A percentile compares a stretch with the other conserved stretches of the same genome.
Conservation (phyloP, 352 stramenopile species). For the Thraustochytrium sp. region DNA sequence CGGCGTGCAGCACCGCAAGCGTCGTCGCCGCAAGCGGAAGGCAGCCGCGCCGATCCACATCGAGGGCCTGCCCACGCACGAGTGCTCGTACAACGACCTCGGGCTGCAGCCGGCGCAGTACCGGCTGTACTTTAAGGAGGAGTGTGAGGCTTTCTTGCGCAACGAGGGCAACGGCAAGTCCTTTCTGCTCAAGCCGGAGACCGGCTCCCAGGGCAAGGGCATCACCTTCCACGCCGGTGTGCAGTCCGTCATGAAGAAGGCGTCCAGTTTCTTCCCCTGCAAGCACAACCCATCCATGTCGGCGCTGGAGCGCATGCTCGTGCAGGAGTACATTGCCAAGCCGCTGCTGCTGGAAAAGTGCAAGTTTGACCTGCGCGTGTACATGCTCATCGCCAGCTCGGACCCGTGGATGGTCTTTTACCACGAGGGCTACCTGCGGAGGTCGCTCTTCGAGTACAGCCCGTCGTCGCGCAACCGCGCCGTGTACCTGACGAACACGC, state of each 20-base stretch:
- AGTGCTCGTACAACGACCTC: slow-evolving; percentile 40
- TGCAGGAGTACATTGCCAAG: slow-evolving; percentile 78
- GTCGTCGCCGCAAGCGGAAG: background rate
- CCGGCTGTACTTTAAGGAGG: slow-evolving; percentile 37
- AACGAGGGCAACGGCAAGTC: slow-evolving; percentile 40
- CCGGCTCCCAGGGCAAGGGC: slow-evolving; percentile 29
- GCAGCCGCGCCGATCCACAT: background rate
- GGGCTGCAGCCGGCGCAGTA: slow-evolving; percentile 37
- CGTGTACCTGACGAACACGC: slow-evolving; percentile 38
- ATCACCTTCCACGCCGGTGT: slow-evolving; percentile 36
- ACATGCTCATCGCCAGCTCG: slow-evolving; percentile 63
- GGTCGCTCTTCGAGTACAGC: slow-evolving; percentile 42
- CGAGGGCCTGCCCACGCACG: background rate
- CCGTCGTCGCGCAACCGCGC: background rate
- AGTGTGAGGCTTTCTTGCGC: slow-evolving; percentile 34
- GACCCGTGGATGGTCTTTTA: slow-evolving; percentile 42
- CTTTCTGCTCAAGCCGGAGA: slow-evolving; percentile 36
- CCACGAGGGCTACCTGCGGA: slow-evolving; percentile 16
- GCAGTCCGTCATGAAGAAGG: slow-evolving; percentile 24
- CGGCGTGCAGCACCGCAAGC: background rate
- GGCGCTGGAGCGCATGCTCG: slow-evolving; percentile 46
- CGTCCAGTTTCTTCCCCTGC: slow-evolving; percentile 52
- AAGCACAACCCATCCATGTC: slow-evolving; percentile 45
- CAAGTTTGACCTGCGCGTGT: slow-evolving; percentile 84
- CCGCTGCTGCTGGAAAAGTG: slow-evolving; percentile 78